Base-by-base conservation (phyloP, 1,139 yeast species). In the Blastobotrys persicus region DNA sequence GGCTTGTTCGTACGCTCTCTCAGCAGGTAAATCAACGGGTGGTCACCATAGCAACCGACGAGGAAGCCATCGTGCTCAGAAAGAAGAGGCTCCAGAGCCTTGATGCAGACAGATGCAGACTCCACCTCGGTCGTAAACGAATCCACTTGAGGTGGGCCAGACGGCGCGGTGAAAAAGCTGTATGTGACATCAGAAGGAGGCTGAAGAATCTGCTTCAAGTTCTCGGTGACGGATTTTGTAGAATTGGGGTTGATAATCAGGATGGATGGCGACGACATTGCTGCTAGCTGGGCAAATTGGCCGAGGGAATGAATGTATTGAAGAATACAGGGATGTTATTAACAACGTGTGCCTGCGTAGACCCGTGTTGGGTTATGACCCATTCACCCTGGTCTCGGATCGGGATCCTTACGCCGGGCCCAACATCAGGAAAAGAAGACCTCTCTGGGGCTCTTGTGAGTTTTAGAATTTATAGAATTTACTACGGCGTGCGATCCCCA, bases 21-120 rank as follows among this genome's bases (percentile, higher is more conserved):
- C 48, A 87, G 68, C 33, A 77, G 69, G 44, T 73, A 68, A 13
- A 85, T 77, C 56, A 87, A 72, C 1, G 94, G 95, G 63, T 87
- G 95, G 61, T 86, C 88, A 2, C 92, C 85, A 62, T 80, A 87
- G 63, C 95, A 88, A 45, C 89, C 83, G 0, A 87, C 75, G 44
- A 87, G 69, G 55, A 80, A 79, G 1, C 86, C 95, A 59, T 83
- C 88, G 61, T 77, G 79, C 17, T 66, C 51, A 2, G 64, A 59
- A 5, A 75, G 58, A 20, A 64, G 53, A n/a, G 67, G 68, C 13
- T 67, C 55, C 33, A 83, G 62, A 45, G 77, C 80, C 17, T 77
- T 76, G 40, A 83, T 64, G 46, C 87, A 85, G 1, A 75, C 79
- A 17, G 73, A 67, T 31, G 80, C 77, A 1, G 92, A 84, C 18